These are phyloP conservation scores for Saccharomycopsis hybrid DNA, from an alignment of 1,139 yeast species.

Conservation along the genomic window DNA sequence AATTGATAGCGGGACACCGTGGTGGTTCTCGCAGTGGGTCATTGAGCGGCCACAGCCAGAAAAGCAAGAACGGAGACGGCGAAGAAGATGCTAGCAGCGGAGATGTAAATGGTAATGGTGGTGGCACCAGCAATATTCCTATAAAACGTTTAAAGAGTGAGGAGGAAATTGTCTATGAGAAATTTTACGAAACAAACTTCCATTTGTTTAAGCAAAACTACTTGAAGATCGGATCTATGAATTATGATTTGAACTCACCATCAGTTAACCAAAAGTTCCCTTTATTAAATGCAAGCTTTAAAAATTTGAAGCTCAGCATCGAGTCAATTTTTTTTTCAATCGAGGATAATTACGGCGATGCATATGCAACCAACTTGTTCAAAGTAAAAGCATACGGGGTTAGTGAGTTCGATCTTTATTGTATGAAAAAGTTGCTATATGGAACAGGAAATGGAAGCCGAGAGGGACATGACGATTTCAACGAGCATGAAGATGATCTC, in stretches of 20 bases:
- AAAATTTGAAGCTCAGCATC: conserved; percentile 12
- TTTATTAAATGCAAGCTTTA: conserved; percentile 5
- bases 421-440: conserved; percentile 17
- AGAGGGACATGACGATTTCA: not conserved
- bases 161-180: conserved; percentile 16
- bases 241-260: conserved; percentile 7
- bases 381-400: conserved; percentile 17
- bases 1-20: not conserved
- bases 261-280: not conserved
- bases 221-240: conserved; percentile 20
- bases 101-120: not conserved
- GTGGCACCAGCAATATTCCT: conserved; percentile 11
- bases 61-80: not conserved
- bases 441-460: conserved; percentile 1
- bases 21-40: not conserved
- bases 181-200: conserved; percentile 19
- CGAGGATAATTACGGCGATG: conserved; percentile 20
- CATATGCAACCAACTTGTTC: conserved; percentile 16
- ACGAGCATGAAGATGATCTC: conserved; percentile 1
- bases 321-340: conserved; percentile 18
- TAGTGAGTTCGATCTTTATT: conserved; percentile 20
- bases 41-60: no score
- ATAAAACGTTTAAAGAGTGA: conserved; percentile 15
- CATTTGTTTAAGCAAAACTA: conserved; percentile 11
- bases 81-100: not conserved